Evolutionary conservation across 2,329 filamentous ascomycete species (phyloP).

Genomic region (Sclerotinia minor): DNA sequence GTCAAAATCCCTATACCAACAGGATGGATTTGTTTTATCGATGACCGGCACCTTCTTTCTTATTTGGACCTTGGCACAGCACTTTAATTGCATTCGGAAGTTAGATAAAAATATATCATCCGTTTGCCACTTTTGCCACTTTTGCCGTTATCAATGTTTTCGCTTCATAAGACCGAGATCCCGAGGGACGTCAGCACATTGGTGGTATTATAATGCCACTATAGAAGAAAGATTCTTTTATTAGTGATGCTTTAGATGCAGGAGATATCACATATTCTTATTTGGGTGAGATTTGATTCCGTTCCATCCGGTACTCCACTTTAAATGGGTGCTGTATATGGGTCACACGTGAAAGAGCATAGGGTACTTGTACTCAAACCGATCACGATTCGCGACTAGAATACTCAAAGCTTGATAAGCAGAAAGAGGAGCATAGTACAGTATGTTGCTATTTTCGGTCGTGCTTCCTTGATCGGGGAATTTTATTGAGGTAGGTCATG

Average conservation of each 20-base stretch:
- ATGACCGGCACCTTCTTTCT: neutral
- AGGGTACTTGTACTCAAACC: neutral
- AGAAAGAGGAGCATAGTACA: too few species aligned
- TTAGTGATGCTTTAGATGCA: neutral
- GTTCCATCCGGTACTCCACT: neutral
- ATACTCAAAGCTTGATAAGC: neutral
- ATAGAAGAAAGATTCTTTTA: neutral
- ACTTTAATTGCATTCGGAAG: too few species aligned
- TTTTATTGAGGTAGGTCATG: neutral
- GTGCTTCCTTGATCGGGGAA: neutral
- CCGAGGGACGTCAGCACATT: neutral
- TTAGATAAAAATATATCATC: neutral
- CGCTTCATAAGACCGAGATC: neutral
- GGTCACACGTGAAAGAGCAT: neutral
- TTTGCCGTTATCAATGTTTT: neutral
- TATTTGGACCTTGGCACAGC: neutral
- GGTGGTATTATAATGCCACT: neutral
- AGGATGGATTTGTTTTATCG: neutral
- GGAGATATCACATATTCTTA: conserved; percentile 7
- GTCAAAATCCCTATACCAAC: conserved; percentile 9
- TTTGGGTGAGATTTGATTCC: neutral
- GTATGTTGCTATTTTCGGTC: neutral
- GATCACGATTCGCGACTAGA: neutral
- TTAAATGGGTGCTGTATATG: too few species aligned
- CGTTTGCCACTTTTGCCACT: neutral